Evolutionary conservation across 2,329 filamentous ascomycete genomes (phyloP), one percentile per base, ranked within the genome.

Genomic region (Chaetomium olivaceum): DNA sequence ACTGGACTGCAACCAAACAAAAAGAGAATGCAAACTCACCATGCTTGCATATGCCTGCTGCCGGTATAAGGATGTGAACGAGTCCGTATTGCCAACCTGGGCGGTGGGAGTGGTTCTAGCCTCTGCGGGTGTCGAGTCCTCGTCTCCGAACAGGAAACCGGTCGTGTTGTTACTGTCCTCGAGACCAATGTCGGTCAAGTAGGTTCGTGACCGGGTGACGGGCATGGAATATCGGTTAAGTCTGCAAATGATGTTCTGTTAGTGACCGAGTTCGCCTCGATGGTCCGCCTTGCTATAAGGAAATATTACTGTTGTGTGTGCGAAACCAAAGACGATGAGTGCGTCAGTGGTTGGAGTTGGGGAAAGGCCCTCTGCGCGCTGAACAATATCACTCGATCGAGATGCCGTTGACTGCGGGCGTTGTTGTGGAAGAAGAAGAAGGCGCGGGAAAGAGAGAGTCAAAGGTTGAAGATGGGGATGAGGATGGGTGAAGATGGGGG

Each of bases 161-260:
- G 92, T 87, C 14, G 91, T 93, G 79, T 95, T 93, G 79, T 95
- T 93, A 73, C 92, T 92, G 71, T 91, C 89, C 68, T 95, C 93
- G 64, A 96, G 81, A 48, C 86, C 85, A 72, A 88, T 83, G 70
- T 89, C 88, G 74, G 90, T 88, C 72, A 88, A 80, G 68, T 89
- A 86, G 70, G 83, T 87, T 70, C 89, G 86, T 70, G 88, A 87
- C 67, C 85, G 85, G 57, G 90, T 92, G 60, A 94, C 91, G 36
- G 94, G 94, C 91, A 97, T 93, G 4, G 94, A 97, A 78, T 96
- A 96, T 70, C 94, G 90, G 76, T 97, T 96, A 67, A 89, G 83
- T 71, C 92, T 96, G 72, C 57, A 63, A 6, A 48, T 19, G 58
- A 43, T n/a, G 16, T 23, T n/a, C 31, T 25, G 67, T 70, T 36